Conservation (phyloP, 441 rosid species). For the Euphorbia schlechtendalii region DNA sequence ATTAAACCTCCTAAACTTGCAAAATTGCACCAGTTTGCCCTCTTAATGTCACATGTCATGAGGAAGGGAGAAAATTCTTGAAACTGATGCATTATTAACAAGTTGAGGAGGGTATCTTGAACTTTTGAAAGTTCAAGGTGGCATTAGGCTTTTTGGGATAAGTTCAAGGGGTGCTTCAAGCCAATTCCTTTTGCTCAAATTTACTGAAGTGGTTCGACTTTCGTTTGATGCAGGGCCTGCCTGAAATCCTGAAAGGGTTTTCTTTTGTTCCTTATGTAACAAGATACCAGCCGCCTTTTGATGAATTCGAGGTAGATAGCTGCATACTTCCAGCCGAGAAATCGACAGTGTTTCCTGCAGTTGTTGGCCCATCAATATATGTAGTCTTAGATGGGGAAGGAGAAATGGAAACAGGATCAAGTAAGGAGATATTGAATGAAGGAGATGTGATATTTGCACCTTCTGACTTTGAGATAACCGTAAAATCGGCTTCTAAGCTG, state of each 20-base stretch:
- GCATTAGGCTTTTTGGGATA: no score
- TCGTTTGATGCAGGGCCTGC: slow-evolving; percentile 43
- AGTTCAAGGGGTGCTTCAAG: no score
- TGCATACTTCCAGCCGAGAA: slow-evolving; percentile 45
- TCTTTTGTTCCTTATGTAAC: slow-evolving; percentile 41
- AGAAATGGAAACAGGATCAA: slow-evolving; percentile 23
- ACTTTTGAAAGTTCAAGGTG: no score
- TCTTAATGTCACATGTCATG: no score
- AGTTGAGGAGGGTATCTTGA: no score
- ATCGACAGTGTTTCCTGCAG: slow-evolving; percentile 43
- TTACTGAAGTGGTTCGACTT: neutral
- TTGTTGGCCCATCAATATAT: slow-evolving; percentile 56
- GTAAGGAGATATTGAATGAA: slow-evolving; percentile 24
- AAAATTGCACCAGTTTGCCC: no score
- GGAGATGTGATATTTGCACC: slow-evolving; percentile 65
- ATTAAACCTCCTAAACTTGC: no score
- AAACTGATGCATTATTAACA: no score
- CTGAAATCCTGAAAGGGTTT: slow-evolving; percentile 54
- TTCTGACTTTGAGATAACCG: slow-evolving; percentile 34
- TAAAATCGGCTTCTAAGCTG: slow-evolving; percentile 38
- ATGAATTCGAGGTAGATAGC: slow-evolving; percentile 59
- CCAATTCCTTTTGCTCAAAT: no score
- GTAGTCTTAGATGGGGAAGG: slow-evolving; percentile 45
- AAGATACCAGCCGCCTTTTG: slow-evolving; percentile 62
- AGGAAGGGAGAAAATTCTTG: no score